Percentiles rank a stretch among this genome's conserved stretches.
Conservation (phyloP, 208 protist species). For the Trypanosomatidae sp. region DNA sequence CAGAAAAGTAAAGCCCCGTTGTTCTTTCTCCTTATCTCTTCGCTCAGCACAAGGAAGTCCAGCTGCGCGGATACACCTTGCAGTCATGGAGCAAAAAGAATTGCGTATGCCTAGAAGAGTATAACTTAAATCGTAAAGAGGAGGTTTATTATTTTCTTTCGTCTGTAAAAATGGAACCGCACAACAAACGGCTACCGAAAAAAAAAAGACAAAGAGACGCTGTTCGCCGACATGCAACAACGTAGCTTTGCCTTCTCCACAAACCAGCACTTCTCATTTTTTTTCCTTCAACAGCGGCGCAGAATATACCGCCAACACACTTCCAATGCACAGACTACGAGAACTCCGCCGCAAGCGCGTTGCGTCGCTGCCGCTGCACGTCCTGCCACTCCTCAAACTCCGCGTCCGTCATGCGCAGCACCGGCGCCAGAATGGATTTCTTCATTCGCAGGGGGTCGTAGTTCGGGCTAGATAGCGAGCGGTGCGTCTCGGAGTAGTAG, state of each 20-base stretch:
- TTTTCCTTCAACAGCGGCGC: background rate
- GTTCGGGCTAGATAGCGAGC: conserved; percentile 72
- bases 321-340: conserved; percentile 10
- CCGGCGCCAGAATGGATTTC: conserved; percentile 57
- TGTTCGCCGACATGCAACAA: too few species aligned
- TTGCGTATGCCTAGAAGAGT: too few species aligned
- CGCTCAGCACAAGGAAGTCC: too few species aligned
- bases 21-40: background rate
- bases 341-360: conserved; percentile 60
- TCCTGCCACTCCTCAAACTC: conserved; percentile 77
- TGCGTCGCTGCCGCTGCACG: conserved; percentile 44
- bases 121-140: background rate
- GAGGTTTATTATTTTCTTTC: too few species aligned
- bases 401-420: conserved; percentile 66
- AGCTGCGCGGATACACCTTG: too few species aligned
- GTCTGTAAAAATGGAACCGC: too few species aligned
- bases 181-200: too few species aligned
- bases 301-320: too few species aligned
- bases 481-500: conserved; percentile 77
- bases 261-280: background rate
- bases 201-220: too few species aligned
- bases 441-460: conserved; percentile 87
- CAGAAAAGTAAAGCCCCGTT: background rate
- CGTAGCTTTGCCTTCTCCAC: too few species aligned
- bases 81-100: too few species aligned